Base-by-base conservation (phyloP, 1,139 yeast species). In the Meyerozyma guilliermondii region DNA sequence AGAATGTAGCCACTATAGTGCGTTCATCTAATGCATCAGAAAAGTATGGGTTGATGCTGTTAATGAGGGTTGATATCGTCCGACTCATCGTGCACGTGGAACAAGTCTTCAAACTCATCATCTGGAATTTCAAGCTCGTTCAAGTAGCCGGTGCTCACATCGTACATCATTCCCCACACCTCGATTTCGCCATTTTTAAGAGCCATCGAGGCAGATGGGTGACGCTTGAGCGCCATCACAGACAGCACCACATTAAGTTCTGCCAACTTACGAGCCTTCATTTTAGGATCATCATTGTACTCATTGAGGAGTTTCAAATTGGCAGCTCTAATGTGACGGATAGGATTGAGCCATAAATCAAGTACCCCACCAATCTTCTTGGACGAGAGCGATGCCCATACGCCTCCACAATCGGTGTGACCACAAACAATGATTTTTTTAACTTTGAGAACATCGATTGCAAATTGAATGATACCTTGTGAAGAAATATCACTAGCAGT, bases 391-490 rank as follows among this genome's bases (percentile, higher is more conserved):
- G 95, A 83, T 20, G 96, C 92, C 83, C 91, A 84, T 45, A 89
- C 81, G 27, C 98, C 98, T 41, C 98, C 98, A 71, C 98, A 92
- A 64, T 89, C 96, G 29, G 95, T 87, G 68, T 92, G 98, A n/a
- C 98, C 98, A 64, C 97, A 89, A 8, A 92, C 87, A 45, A 92
- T 76, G 46, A 92, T 81, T 57, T 87, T 88, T 51, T 75, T 76
- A 30, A 94, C 95, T 58, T 87, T 84, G 50, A 92, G 73, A 16
- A 85, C 91, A 55, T 88, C 92, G 49, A 92, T 80, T 2, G 97
- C 96, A 56, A 89, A 88, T 61, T 92, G 97, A 37, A 92, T 72
- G 3, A 89, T 92, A 2, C 96, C 87, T 60, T 82, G 83, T 27
- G 86, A 76, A 40, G 91, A 80, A 40, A 86, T 69, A 60, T 92